A percentile compares a stretch with the other conserved stretches of the same genome.
phyloP scores from a whole-genome alignment of 495 filamentous ascomycete genomes.

The Lophium mytilinum region DNA sequence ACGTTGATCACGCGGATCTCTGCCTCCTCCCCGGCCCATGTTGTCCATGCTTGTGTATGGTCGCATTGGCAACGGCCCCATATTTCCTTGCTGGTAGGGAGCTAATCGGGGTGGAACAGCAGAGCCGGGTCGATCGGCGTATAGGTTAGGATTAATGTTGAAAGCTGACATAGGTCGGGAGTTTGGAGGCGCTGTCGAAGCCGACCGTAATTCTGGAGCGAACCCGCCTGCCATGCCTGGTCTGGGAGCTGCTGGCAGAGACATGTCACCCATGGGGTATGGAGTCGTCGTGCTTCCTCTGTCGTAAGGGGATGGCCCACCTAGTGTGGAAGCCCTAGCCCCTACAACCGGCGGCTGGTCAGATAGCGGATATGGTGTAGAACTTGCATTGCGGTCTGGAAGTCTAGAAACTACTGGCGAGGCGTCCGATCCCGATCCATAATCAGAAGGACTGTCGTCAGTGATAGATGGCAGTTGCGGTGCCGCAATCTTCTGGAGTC shows the following conservation, averaged over 20 bases:
- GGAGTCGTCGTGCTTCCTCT: conserved; percentile 50
- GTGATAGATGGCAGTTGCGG: conserved; percentile 20
- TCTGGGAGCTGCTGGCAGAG: conserved; percentile 31
- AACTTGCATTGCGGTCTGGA: conserved; percentile 19
- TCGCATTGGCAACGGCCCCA: conserved; percentile 18
- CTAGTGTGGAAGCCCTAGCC: conserved; percentile 32
- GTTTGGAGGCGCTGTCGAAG: conserved; percentile 8
- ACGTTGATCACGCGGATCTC: conserved; percentile 9
- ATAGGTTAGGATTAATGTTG: conserved; percentile 27
- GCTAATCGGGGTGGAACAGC: background rate
- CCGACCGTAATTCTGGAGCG: conserved; percentile 26
- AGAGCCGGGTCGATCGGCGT: conserved; percentile 7
- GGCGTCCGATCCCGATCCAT: conserved; percentile 12
- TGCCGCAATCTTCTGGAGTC: conserved; percentile 43
- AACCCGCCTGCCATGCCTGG: conserved; percentile 36
- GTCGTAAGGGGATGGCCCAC: conserved; percentile 9
- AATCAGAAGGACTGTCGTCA: conserved; percentile 22
- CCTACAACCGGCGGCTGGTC: conserved; percentile 36
- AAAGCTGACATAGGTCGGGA: conserved; percentile 24
- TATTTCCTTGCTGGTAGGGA: conserved; percentile 9
- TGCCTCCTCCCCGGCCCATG: conserved; percentile 21
- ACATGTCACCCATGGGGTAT: conserved; percentile 55
- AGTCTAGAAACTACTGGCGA: conserved; percentile 2
- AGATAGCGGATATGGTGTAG: conserved; percentile 31
- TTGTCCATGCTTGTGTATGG: conserved; percentile 23